Percentiles rank a stretch among this genome's conserved stretches.
These are phyloP conservation scores for Heritiera fomes DNA, from an alignment of 345 rosid species.

Conservation along the genomic window DNA sequence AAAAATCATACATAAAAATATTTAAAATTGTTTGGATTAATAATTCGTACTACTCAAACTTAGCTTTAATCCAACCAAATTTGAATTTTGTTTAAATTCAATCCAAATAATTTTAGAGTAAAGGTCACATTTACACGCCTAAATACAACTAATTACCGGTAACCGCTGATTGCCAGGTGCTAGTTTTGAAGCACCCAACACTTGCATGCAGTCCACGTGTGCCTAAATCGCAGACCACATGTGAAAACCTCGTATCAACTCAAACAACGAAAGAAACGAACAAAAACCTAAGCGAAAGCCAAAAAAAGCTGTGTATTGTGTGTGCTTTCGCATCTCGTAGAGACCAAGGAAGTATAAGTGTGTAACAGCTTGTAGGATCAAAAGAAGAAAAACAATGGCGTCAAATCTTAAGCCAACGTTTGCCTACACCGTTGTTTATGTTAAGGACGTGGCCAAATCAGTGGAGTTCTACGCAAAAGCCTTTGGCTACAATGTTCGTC, in stretches of 20 bases:
- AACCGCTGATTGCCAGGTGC: neutral
- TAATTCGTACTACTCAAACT: too few relatives aligned
- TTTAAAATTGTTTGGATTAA: too few relatives aligned
- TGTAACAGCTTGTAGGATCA: neutral
- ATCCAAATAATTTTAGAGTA: too few relatives aligned
- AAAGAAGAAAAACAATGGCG: slow-evolving; percentile 33
- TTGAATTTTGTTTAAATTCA: too few relatives aligned
- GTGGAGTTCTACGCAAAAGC: slow-evolving; percentile 72
- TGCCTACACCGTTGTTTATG: slow-evolving; percentile 70
- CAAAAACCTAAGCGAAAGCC: neutral
- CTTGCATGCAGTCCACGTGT: slow-evolving; percentile 11
- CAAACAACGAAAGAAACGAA: neutral
- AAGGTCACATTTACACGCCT: too few relatives aligned
- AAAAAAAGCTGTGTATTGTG: neutral
- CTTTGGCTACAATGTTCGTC: slow-evolving; percentile 67
- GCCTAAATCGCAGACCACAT: neutral
- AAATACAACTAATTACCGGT: too few relatives aligned
- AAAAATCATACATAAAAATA: too few relatives aligned
- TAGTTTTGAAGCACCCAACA: neutral
- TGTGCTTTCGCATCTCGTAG: neutral
- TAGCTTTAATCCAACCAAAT: too few relatives aligned
- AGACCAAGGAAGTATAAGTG: neutral
- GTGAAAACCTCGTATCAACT: neutral
- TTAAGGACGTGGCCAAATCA: slow-evolving; percentile 67
- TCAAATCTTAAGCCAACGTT: slow-evolving; percentile 49